Base-by-base conservation (phyloP, 177 flowering plant genomes). In the Telopea speciosissima region DNA sequence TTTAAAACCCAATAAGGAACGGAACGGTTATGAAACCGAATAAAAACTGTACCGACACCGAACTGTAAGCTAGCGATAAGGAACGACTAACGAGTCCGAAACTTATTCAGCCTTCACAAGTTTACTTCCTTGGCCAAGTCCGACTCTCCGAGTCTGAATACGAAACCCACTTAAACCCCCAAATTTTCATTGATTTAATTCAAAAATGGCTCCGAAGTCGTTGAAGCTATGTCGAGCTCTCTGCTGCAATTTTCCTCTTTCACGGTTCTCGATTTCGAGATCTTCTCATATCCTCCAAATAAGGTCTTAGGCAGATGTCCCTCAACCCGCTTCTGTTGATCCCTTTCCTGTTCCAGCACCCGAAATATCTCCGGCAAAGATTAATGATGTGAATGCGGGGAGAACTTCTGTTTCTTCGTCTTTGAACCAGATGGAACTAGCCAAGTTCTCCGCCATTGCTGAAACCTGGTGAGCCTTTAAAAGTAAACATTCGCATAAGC, bases 381-480 rank as follows among this genome's bases (percentile, higher is more conserved):
- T 19, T 11, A 64, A 14, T 3, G 63, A 62, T 16, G 22, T 65
- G 56, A 62, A 33, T 13, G 24, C 11, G 24, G 26, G 22, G 6
- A 62, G 28, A 31, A 36, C 9, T 14, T 68, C 60, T 24, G 52
- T 72, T 71, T 70, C 74, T 3, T 79, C 93, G 44, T 94, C 98
- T 36, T 73, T 94, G 85, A 90, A 91, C 36, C 74, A 83, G 19
- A 24, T 42, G 13, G 98, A 94, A 79, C 81, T 90, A 33, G 83
- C 83, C 42, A 94, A 94, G 66, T 94, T 94, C 75, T 73, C 98
- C 12, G 87, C 97, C 79, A 92, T 94, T 70, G 83, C 98, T 19
- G 93, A 92, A 56, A 83, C 92, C 66, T 94, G 98, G 98, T 94
- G 22, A 68, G 77, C n/a, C n/a, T 62, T 67, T 63, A 45, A 9